Conservation (phyloP, 164 flowering plant species). For the Brasenia schreberi region DNA sequence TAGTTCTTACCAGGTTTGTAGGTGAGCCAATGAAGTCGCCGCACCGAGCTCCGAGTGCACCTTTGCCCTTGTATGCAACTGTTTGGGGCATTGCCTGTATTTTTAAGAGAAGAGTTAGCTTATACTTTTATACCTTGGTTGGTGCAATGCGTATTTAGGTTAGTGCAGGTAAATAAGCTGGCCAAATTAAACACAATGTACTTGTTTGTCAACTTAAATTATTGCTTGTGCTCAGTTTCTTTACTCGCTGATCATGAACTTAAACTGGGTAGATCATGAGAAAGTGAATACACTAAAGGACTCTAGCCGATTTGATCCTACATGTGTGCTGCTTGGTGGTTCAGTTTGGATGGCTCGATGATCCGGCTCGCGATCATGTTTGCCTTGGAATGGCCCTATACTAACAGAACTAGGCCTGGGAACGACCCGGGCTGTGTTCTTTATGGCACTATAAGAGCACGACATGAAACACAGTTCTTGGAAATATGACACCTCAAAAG, state of each 20-base stretch:
- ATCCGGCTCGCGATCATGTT: too few species aligned
- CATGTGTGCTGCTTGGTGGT: too few species aligned
- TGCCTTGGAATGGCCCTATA: too few species aligned
- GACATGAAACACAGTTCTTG: too few species aligned
- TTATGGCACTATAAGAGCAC: too few species aligned
- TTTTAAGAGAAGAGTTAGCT: not conserved
- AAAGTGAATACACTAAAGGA: too few species aligned
- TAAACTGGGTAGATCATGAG: not conserved
- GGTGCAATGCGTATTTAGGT: not conserved
- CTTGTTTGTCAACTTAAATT: not conserved
- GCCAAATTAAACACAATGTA: not conserved
- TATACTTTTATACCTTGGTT: not conserved
- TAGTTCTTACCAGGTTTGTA: slow-evolving; percentile 55
- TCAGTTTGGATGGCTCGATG: too few species aligned
- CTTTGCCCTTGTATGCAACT: slow-evolving; percentile 40
- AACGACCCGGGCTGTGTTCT: too few species aligned
- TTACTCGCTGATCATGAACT: not conserved
- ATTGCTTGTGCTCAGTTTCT: not conserved
- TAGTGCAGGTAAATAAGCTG: not conserved
- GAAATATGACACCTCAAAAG: too few species aligned
- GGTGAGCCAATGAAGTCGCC: slow-evolving; percentile 69
- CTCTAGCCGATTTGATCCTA: too few species aligned
- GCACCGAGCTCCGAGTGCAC: slow-evolving; percentile 70
- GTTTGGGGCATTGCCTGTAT: slow-evolving; percentile 30
- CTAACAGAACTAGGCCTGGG: too few species aligned